Evolutionary conservation across 768 basidiomycete genomes (phyloP), one percentile per base, ranked within the genome.

Genomic region (Agaricus blazei): DNA sequence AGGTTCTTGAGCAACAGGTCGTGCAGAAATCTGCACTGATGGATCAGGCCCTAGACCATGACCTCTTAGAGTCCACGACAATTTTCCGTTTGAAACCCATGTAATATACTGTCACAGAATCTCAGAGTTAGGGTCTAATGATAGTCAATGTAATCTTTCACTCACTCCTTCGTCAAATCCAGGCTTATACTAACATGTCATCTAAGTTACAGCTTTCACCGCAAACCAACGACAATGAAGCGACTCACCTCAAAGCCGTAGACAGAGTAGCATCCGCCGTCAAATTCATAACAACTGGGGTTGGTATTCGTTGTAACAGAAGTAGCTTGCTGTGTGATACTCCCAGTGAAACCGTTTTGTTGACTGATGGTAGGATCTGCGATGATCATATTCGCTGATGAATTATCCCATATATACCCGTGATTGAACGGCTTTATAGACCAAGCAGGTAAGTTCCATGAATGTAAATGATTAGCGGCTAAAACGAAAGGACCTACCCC

Each of bases 1-100:
- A 24, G 93, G 93, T 67, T 97, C 93, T 59, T 84, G 80, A 0
- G 93, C 76, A 11, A 96, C 71, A 2, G 87, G 82, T 34, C 93
- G 75, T 27, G 75, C 72, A 14, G 81, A 77, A 36, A 95, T 86
- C 56, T 88, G 64, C 1, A 79, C 81, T 34, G 63, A 62, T 4
- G 74, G 31, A 66, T 95, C 85, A 9, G 87, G 72, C 0, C 72
- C 88, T 67, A 94, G 67, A 1, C 85, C 90, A 3, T 79, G 75
- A 23, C 75, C 87, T 49, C 81, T 78, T 52, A 95, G 64, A 3
- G 88, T 91, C 93, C 93, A 94, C 8, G 85, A 72, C 26, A 77
- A 64, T 60, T 82, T 73, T 66, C 82, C 81, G 61, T 85, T 75
- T 54, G 83, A 77, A 56, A 94, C 73, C 93, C 93, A 96, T 2